Evolutionary conservation across 495 filamentous ascomycete species (phyloP), one percentile per base, ranked within the genome.

Genomic region (Parachaetomium inaequale): DNA sequence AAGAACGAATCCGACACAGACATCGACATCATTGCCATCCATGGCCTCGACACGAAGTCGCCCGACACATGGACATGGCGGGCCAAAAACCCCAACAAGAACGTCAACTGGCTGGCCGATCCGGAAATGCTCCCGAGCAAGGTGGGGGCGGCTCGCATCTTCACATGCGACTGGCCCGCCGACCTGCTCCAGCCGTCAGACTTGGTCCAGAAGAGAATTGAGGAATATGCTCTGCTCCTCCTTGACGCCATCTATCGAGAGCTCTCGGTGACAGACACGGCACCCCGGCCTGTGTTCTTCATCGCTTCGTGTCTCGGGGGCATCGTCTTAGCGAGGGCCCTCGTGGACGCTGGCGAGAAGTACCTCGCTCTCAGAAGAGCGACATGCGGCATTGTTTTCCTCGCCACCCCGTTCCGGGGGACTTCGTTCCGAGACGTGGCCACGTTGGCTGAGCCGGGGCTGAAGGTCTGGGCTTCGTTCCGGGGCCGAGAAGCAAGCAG

Each of bases 301-400:
- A 71, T 75, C 55, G 71, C 72, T 6, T 75, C 73, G 23, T 75
- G 73, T 61, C 65, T 75, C 32, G 71, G 73, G 4, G 73, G 73
- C 5, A 60, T 75, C 58, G 58, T 74, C 63, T 59, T 75, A 60
- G 63, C 58, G 40, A 66, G 69, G 66, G 70, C 73, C 54, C 66
- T 72, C 23, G 60, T 59, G 21, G 53, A 54, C 43, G 65, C 62
- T 19, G 43, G 19, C 31, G 45, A 61, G 3, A 55, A 68, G 21
- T 69, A 67, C 40, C 14, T 7, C 23, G 12, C 32, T 50, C 21
- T 75, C 3, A 46, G 40, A 50, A 54, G 32, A 55, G 63, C 61
- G 21, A 72, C 66, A 26, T 32, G 59, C 7, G 69, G 69, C 15
- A 64, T 75, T 53, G 45, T 75, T 43, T 75, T 75, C 38, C 69